Conservation (phyloP, 2,329 filamentous ascomycete genomes). For the Phaeosphaeria sp. region DNA sequence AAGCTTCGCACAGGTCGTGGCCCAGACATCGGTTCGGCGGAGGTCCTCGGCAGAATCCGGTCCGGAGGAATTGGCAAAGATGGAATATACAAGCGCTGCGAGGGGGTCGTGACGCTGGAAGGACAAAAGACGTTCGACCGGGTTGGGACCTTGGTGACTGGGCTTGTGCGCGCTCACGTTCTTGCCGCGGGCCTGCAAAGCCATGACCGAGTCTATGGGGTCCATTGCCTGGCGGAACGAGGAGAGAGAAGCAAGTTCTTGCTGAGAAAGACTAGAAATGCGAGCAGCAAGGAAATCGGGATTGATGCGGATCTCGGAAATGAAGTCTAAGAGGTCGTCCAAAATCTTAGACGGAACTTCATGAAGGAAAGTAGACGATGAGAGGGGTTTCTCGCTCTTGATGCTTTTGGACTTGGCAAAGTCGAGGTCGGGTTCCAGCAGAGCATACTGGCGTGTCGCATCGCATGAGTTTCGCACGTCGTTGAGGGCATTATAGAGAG, state of each 20-base stretch:
- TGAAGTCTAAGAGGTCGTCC: constrained; percentile 77
- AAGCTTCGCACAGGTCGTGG: constrained; percentile 82
- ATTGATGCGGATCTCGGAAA: constrained; percentile 83
- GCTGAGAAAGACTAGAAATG: constrained; percentile 74
- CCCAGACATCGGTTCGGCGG: constrained; percentile 84
- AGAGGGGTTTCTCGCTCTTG: constrained; percentile 53
- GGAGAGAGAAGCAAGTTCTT: constrained; percentile 79
- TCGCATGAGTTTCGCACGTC: constrained; percentile 81
- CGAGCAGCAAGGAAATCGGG: constrained; percentile 86
- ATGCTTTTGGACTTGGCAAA: constrained; percentile 48
- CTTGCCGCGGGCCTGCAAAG: constrained; percentile 65
- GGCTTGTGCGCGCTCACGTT: constrained; percentile 57
- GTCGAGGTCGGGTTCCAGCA: constrained; percentile 76
- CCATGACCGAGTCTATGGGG: constrained; percentile 82
- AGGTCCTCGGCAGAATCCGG: constrained; percentile 82
- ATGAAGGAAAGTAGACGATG: constrained; percentile 60
- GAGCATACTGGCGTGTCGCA: constrained; percentile 72
- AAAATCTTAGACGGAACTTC: constrained; percentile 78
- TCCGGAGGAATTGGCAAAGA: constrained; percentile 85
- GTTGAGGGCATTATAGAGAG: constrained; percentile 77
- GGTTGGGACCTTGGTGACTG: constrained; percentile 62
- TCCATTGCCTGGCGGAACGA: constrained; percentile 81
- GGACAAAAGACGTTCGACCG: constrained; percentile 83
- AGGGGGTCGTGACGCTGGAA: constrained; percentile 90
- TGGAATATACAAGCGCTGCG: constrained; percentile 83